Conservation (phyloP, 768 basidiomycete species). For the Asterophora parasitica region DNA sequence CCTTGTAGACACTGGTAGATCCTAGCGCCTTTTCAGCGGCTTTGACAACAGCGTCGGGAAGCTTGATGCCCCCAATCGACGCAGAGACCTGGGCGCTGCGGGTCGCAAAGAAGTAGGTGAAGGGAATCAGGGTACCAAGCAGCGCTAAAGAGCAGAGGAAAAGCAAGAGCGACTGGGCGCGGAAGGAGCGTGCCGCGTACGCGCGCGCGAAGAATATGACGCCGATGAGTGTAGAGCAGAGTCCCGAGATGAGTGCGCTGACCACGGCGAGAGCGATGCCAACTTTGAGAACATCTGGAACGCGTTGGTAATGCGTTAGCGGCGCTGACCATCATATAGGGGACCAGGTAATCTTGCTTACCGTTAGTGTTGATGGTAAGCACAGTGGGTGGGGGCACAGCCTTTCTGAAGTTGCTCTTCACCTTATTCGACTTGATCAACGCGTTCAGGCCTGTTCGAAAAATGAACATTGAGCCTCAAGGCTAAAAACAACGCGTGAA, state of each 20-base stretch:
- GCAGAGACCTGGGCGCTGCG: slow-evolving; percentile 42
- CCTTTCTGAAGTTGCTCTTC: slow-evolving; percentile 26
- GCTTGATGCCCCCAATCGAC: slow-evolving; percentile 27
- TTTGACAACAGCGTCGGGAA: slow-evolving; percentile 35
- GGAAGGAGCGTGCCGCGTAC: slow-evolving; percentile 24
- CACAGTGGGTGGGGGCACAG: slow-evolving; percentile 27
- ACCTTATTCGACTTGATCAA: slow-evolving; percentile 37
- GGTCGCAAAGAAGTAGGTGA: slow-evolving; percentile 30
- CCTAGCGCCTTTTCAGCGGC: slow-evolving; percentile 32
- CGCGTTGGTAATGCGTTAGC: not conserved
- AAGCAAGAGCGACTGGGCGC: slow-evolving; percentile 33
- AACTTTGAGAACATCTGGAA: slow-evolving; percentile 33
- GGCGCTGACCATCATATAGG: not conserved
- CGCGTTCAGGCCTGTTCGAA: slow-evolving; percentile 34
- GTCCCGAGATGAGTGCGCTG: slow-evolving; percentile 27
- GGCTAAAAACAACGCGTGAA: not conserved
- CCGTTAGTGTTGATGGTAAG: slow-evolving; percentile 36
- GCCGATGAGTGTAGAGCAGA: slow-evolving; percentile 23
- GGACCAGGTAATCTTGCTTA: too few species aligned
- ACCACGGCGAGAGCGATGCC: slow-evolving; percentile 33
- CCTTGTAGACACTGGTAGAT: slow-evolving; percentile 36
- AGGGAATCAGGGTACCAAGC: slow-evolving; percentile 25
- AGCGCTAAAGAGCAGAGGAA: slow-evolving; percentile 42
- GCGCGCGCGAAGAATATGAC: slow-evolving; percentile 17
- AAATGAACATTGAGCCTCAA: too few species aligned